Evolutionary conservation across 208 protist species (phyloP), one percentile per base, ranked within the genome.

Genomic region (Trypanosoma platydactyli): DNA sequence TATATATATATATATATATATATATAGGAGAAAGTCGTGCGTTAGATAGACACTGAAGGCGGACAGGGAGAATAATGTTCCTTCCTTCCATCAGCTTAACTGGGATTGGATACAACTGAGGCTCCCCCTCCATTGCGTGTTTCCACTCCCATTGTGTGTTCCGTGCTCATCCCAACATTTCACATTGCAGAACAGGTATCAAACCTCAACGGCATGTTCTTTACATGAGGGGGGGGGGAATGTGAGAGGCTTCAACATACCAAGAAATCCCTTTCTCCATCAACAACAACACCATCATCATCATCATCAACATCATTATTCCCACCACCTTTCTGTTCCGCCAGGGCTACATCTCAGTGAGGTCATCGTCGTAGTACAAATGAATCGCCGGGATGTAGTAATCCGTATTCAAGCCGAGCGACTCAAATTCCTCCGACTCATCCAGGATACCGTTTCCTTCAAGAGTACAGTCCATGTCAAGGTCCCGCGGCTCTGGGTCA

Each of bases 361-460:
- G 73, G 64, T 98, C 95, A 57, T 98, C 95, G 62, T 97, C 92
- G 71, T 92, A 98, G 80, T 97, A 97, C 11, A 98, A 68, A 63
- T 97, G 92, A 25, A 98, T 76, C 27, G 92, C 91, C 6, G 95
- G 93, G 35, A 94, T 88, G 80, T 97, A 97, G 69, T 88, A 95
- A 70, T 97, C 92, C 13, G 91, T 86, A 54, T 93, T 91, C 25
- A 98, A 79, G 5, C 88, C 89, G 12, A 98, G 59, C 52, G 80
- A 79, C 71, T 94, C 91, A 64, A 97, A 97, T 13, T 92, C 68
- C 38, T 94, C 84, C 30, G 86, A 84, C 72, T 98, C 95, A 64
- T 98, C 95, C 3, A 73, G 24, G 46, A 98, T 88, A 44, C 80
- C 84, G 73, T 98, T 98, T 29, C 89, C 90, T 53, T 97, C 86